Evolutionary conservation across 2,329 filamentous ascomycete species (phyloP), one percentile per base, ranked within the genome.

Genomic region (Tothia fuscella): DNA sequence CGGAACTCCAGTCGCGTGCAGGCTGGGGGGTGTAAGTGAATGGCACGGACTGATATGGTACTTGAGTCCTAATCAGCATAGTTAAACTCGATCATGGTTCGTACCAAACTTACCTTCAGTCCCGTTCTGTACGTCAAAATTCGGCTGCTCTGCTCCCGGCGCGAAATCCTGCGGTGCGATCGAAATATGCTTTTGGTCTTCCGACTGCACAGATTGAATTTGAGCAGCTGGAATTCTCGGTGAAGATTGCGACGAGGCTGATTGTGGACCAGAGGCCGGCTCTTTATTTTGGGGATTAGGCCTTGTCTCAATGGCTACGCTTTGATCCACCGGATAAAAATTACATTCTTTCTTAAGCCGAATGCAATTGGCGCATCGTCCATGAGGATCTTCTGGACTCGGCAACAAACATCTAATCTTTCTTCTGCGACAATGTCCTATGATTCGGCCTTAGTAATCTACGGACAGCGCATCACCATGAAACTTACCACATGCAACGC

Each of bases 401-500:
- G 85, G 72, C 10, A 45, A 28, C 39, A 94, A 76, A 61, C 89
- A 96, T 62, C 89, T 74, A 48, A 96, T 96, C 64, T 96, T 96
- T 51, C 89, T 80, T 57, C 84, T 75, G 54, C 89, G 83, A 59
- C 89, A 96, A 58, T 95, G 86, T 43, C 82, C 89, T 95, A 46
- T 16, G 28, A 33, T 35, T 45, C 34, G 46, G 44, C 43, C 41
- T 49, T 42, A 30, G 48, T 38, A 44, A 38, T 42, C 33, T 30
- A n/a, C 13, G 7, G 16, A 17, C 9, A 28, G 10, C n/a, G n/a
- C n/a, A n/a, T n/a, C n/a, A n/a, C n/a, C n/a, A n/a, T n/a, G n/a
- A n/a, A n/a, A 78, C 88, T 76, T 74, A 96, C 89, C 82, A 67
- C 89, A 96, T 51, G 89, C 91, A 52, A 95, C 85, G 33, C 88